Evolutionary conservation across 768 basidiomycete genomes (phyloP), one percentile per base, ranked within the genome.

Genomic region (Trametes villosa): DNA sequence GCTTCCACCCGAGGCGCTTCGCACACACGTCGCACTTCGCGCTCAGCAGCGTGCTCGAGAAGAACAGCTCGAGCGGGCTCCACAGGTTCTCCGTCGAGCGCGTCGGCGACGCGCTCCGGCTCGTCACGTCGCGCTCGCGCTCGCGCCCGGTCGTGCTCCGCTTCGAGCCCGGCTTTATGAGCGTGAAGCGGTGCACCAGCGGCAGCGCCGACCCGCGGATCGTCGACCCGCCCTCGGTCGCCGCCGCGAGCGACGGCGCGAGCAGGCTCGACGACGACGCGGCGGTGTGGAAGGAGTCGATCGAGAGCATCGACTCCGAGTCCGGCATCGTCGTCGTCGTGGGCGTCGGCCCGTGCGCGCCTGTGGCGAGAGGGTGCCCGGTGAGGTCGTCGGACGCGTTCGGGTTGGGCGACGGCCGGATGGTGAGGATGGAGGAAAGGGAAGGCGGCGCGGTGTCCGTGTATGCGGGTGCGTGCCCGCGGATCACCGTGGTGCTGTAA

Each of bases 1-100:
- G 86, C 71, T 93, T 95, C 87, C 90, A 88, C 13, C 93, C 93
- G 38, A 96, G 78, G 47, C 91, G 78, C 79, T 94, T 95, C 42
- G 72, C 69, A 68, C 94, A 96, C 18, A 94, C 74, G 72, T 92
- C 92, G 67, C 94, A 96, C 71, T 89, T 94, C 49, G 86, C 82
- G 3, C 84, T 84, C 24, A 91, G 72, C 46, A 90, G 74, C 18
- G 83, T 89, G 70, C 86, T 88, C 9, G 86, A 85, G 74, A 93
- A 91, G 69, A 94, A 82, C 60, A 92, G 74, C 53, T 92, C 90
- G 27, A 93, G 77, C 22, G 92, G 91, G 50, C 51, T 67, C 91
- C 91, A 93, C 0, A 81, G 75, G 18, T 71, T 72, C 22, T 77
- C 79, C 7, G 50, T 53, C 13, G 53, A 59, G 9, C 67, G 65